Conservation (phyloP, 495 filamentous ascomycete species). For the Penicillium daleae region DNA sequence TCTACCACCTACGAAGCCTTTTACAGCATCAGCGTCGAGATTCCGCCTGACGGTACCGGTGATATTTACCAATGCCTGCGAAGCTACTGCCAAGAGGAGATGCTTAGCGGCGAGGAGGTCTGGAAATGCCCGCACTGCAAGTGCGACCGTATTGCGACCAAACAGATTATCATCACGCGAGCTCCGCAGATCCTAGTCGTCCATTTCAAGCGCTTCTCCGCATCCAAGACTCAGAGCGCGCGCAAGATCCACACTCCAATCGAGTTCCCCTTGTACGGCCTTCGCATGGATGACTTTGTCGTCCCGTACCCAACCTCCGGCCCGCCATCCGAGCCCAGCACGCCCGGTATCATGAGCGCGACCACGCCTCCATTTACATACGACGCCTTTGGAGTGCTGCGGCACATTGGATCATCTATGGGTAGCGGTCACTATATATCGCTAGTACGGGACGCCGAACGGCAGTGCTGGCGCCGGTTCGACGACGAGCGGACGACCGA, state of each 20-base stretch:
- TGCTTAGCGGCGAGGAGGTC: constrained; percentile 65
- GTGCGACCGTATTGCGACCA: constrained; percentile 66
- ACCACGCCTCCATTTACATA: constrained; percentile 69
- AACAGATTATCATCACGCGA: constrained; percentile 73
- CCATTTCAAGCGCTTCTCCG: constrained; percentile 75
- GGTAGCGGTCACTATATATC: constrained; percentile 73
- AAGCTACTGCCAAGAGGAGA: constrained; percentile 70
- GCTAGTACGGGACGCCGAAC: constrained; percentile 62
- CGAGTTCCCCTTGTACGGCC: constrained; percentile 66
- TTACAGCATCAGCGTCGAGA: constrained; percentile 69
- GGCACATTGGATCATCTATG: constrained; percentile 66
- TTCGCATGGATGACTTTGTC: constrained; percentile 66
- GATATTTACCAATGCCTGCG: constrained; percentile 67
- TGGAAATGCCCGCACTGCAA: constrained; percentile 78
- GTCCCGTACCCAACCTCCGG: constrained; percentile 40
- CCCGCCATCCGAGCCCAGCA: constrained; percentile 29
- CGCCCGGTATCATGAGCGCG: constrained; percentile 30
- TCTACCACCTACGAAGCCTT: constrained; percentile 76
- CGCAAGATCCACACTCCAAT: constrained; percentile 71
- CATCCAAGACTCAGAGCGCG: constrained; percentile 57
- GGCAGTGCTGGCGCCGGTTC: constrained; percentile 65
- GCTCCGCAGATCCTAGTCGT: constrained; percentile 73
- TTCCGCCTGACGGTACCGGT: constrained; percentile 54
- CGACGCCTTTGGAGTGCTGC: constrained; percentile 71
- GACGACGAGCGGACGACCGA: constrained; percentile 65